A percentile compares a stretch with the other conserved stretches of the same genome.
These are phyloP conservation scores for Tetradesmus obliquus DNA, from an alignment of 139 green algal genomes.

Conservation along the genomic window DNA sequence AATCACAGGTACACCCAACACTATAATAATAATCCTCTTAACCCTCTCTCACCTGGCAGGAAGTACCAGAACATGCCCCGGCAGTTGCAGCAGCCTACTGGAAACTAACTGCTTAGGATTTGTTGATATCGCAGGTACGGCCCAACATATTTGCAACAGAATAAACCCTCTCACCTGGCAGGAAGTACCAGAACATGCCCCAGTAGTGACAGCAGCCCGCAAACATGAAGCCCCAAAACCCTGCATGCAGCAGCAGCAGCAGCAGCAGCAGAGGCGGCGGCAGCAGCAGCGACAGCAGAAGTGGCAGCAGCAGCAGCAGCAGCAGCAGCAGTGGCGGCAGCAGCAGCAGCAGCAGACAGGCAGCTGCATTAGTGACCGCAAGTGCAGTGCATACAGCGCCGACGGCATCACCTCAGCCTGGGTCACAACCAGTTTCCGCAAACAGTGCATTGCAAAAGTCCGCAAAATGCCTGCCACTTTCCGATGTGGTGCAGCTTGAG, in stretches of 20 bases:
- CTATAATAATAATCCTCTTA: too few species aligned
- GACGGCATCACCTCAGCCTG: too few species aligned
- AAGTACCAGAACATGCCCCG: constrained; percentile 3
- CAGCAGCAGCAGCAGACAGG: not conserved
- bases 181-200: constrained; percentile 21
- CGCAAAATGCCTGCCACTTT: too few species aligned
- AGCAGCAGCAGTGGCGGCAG: not conserved
- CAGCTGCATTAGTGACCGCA: not conserved
- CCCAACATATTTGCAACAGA: too few species aligned
- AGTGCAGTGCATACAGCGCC: too few species aligned
- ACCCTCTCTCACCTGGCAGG: not conserved
- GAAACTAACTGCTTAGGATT: too few species aligned
- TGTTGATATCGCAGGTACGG: too few species aligned
- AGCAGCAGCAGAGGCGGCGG: not conserved
- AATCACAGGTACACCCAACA: too few species aligned
- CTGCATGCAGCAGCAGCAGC: not conserved
- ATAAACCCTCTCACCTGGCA: not conserved
- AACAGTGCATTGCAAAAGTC: too few species aligned
- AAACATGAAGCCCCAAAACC: constrained; percentile 36
- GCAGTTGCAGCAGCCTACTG: not conserved
- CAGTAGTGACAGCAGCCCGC: constrained; percentile 26
- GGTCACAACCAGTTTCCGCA: too few species aligned
- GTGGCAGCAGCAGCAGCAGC: constrained; percentile 20
- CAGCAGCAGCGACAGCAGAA: constrained; percentile 14
- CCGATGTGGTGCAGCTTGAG: not conserved